Base-by-base conservation (phyloP, 1,284 basidiomycete genomes). In the Meira miltonrushii region DNA sequence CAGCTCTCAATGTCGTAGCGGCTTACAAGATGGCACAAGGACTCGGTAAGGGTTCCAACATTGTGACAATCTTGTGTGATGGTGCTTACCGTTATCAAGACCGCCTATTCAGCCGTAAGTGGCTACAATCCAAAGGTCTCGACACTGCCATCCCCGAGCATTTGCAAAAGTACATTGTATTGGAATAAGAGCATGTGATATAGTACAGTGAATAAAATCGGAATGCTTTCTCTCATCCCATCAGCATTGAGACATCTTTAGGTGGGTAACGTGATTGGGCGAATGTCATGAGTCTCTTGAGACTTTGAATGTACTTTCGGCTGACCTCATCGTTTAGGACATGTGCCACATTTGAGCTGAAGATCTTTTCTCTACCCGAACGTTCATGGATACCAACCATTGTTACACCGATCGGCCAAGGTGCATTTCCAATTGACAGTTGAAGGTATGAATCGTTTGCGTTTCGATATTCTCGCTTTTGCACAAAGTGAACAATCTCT, bases 311-410 rank as follows among this genome's bases (percentile, higher is more conserved):
- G 77, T 97, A 99, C 81, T 98, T 98, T 60, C 95, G 84, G 73
- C 90, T 93, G 68, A 97, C 92, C 85, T 99, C 95, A 74, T 98
- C 95, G 78, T 98, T 99, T 60, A 99, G 80, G 1, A 97, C 69
- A 79, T 99, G 95, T 0, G 94, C 95, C 4, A 98, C 91, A 74
- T 94, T 92, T 78, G 95, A 92, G 40, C 88, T 87, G 33, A 90
- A 92, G 64, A 98, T 97, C 81, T 96, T 97, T 79, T 97, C 92
- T 69, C 93, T 86, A 0, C 92, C 93, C 1, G 90, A 93, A 75
- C 95, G 88, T 79, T 95, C 94, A 80, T 98, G 95, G 65, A 98
- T 97, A 81, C 94, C 92, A 81, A 96, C 94, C 88, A 94, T 94
- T 60, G 95, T 98, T 5, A 98, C 95, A 57, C 95, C 95, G 74